Base-by-base conservation (phyloP, 371 early-diverging fungal genomes). In the Rhizopus stolonifer region DNA sequence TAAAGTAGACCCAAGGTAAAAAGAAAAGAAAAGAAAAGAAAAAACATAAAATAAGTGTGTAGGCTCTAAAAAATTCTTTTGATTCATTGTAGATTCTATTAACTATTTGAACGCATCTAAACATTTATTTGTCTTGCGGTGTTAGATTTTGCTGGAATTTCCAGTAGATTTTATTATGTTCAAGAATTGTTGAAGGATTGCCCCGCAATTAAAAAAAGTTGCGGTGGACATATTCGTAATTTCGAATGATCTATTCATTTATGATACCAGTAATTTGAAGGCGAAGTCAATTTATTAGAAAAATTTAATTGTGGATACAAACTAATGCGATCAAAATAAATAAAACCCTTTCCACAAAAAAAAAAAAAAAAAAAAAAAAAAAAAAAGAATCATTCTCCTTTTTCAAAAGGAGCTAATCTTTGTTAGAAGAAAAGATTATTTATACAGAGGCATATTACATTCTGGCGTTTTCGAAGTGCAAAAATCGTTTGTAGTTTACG, bases 91-190 rank as follows among this genome's bases (percentile, higher is more conserved):
- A 54, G 54, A 54, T 33, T 45, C 44, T 1, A 32, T 54, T 22
- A 32, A 33, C 10, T 36, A 47, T 49, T 40, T 59, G 8, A 48
- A 49, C 38, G 36, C 59, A 49, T 26, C 38, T 22, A 34, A 46
- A 21, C 51, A 58, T 46, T 22, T 34, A 53, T 52, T 52, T 59
- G 53, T 40, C 39, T 52, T 29, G 49, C 18, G 13, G 39, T 38
- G 24, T 39, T 58, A 39, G 58, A 58, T 47, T 58, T 58, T 58
- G 50, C 46, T 56, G 57, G 57, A 24, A 7, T 56, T 31, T 48
- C 45, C 34, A 50, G 43, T 25, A 29, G 45, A 45, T 45, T 39
- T 46, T 25, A 56, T 34, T 43, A 50, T 33, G 38, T 44, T 25
- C 26, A 49, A 48, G 46, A 50, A 36, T 49, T 56, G 36, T 25